These are phyloP conservation scores for Fusarium nygamai DNA, from an alignment of 2,329 filamentous ascomycete species.

Conservation along the genomic window DNA sequence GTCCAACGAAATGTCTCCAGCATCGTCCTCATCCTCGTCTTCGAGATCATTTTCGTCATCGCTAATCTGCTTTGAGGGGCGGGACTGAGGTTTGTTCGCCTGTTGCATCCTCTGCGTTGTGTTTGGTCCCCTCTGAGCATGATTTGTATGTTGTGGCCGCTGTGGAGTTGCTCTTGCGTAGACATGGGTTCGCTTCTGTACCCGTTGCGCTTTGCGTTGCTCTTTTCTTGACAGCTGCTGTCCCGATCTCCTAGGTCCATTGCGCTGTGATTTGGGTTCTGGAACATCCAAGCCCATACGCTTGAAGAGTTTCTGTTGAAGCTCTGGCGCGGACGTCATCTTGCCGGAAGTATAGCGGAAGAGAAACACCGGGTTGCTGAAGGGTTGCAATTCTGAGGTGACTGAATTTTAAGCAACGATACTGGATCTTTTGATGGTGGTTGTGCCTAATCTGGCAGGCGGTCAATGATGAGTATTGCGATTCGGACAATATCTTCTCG, in stretches of 20 bases:
- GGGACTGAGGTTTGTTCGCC: constrained; percentile 1
- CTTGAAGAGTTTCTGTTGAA: constrained; percentile 52
- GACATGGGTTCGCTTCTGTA: constrained; percentile 65
- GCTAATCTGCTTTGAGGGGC: neutral
- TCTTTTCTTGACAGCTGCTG: constrained; percentile 64
- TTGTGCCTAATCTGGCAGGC: constrained; percentile 15
- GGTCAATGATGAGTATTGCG: neutral
- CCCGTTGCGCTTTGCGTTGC: constrained; percentile 72
- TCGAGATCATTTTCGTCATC: constrained; percentile 32
- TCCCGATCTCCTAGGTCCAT: constrained; percentile 24
- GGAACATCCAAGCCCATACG: constrained; percentile 49
- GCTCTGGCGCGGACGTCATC: constrained; percentile 44
- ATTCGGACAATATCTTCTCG: neutral
- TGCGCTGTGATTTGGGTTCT: constrained; percentile 25
- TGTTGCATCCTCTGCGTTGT: neutral
- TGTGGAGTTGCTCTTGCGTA: constrained; percentile 35
- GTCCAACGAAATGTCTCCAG: constrained; percentile 10
- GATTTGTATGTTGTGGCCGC: neutral
- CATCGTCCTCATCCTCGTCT: constrained; percentile 4
- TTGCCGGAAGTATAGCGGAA: neutral
- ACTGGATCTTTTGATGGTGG: neutral
- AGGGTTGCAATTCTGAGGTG: neutral
- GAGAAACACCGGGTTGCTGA: neutral
- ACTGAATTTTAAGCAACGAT: constrained; percentile 18
- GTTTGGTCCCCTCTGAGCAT: constrained; percentile 11